Evolutionary conservation across 2,329 filamentous ascomycete genomes (phyloP).

Genomic region (Beauveria sp.): DNA sequence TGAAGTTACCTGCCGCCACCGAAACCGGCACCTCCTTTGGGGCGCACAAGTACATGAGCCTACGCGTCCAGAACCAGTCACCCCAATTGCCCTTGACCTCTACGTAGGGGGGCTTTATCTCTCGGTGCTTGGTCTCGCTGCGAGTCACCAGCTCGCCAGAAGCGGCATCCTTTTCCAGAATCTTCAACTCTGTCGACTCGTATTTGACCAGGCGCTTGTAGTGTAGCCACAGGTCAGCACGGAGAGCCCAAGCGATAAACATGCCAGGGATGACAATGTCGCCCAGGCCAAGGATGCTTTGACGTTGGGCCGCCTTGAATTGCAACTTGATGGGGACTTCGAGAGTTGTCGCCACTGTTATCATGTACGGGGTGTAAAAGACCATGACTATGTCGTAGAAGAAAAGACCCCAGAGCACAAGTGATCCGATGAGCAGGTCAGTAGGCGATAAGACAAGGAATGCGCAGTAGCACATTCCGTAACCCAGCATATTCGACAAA

Average conservation of each 20-base stretch:
- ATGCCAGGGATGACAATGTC: constrained; percentile 91
- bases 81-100: constrained; percentile 71
- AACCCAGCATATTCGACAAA: constrained; percentile 79
- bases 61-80: constrained; percentile 68
- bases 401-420: constrained; percentile 74
- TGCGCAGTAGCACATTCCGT: constrained; percentile 77
- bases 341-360: constrained; percentile 78
- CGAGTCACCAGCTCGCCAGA: constrained; percentile 28
- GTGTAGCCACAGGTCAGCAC: constrained; percentile 84
- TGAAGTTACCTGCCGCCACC: constrained; percentile 48
- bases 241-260: constrained; percentile 76
- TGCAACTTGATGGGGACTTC: constrained; percentile 91
- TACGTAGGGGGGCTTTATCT: constrained; percentile 45
- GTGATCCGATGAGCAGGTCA: constrained; percentile 72
- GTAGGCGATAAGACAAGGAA: constrained; percentile 83
- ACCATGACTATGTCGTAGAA: constrained; percentile 94
- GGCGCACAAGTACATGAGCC: constrained; percentile 19
- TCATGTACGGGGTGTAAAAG: constrained; percentile 80
- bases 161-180: constrained; percentile 25
- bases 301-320: constrained; percentile 59
- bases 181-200: constrained; percentile 26
- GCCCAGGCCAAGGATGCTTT: constrained; percentile 83
- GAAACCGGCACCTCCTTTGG: constrained; percentile 21
- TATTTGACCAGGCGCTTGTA: constrained; percentile 62
- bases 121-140: constrained; percentile 33